A percentile compares a stretch with the other conserved stretches of the same genome.
Conservation (phyloP, 208 protist genomes). For the Leishmania turanica region DNA sequence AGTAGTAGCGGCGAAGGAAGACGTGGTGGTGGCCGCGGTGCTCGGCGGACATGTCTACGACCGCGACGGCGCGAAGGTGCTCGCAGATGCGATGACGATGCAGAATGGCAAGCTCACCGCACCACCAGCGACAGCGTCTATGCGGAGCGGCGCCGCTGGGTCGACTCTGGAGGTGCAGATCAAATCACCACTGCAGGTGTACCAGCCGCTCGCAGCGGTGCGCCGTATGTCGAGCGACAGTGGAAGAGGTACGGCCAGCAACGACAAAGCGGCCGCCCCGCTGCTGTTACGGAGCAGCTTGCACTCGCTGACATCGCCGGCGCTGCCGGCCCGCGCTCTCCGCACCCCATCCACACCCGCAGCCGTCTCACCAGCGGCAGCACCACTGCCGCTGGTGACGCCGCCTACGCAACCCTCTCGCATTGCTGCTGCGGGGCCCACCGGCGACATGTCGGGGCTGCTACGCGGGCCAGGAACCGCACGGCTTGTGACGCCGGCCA, state of each 20-base stretch:
- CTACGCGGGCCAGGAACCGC: constrained; percentile 6
- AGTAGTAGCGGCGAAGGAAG: not conserved
- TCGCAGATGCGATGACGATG: not conserved
- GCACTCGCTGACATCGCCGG: not conserved
- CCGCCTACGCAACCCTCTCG: not conserved
- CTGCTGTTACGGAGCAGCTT: not conserved
- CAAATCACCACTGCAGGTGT: not conserved
- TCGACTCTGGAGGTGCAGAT: not conserved
- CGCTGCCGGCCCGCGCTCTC: not conserved
- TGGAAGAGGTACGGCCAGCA: not conserved
- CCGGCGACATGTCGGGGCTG: not conserved
- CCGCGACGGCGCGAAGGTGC: not conserved
- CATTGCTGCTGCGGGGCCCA: too few species aligned
- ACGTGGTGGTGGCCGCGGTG: not conserved
- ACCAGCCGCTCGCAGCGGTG: not conserved
- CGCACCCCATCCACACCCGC: not conserved
- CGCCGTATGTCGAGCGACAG: not conserved
- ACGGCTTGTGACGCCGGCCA: not conserved
- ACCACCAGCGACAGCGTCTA: not conserved
- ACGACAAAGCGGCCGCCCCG: not conserved
- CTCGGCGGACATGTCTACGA: not conserved
- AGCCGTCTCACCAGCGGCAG: not conserved
- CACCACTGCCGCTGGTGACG: not conserved
- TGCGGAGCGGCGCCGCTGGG: not conserved
- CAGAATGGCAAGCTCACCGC: not conserved